These are phyloP conservation scores for Epichloe typhina DNA, from an alignment of 2,329 filamentous ascomycete species.

Conservation along the genomic window DNA sequence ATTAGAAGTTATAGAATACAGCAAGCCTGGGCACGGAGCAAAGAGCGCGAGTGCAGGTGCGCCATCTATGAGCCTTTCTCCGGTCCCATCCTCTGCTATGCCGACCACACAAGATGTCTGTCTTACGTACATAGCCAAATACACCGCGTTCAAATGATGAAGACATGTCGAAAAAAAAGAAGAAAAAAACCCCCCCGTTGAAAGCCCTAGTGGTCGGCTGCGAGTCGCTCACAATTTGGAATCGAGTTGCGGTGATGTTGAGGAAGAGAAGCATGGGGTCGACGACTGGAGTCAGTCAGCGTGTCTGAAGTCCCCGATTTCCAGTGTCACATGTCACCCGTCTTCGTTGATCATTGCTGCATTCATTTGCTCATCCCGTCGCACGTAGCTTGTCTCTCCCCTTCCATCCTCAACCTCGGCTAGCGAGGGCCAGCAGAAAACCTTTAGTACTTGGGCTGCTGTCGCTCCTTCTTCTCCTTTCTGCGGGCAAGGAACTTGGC, in stretches of 20 bases:
- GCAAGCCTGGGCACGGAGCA: slow-evolving; percentile 8
- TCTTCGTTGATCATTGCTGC: neutral
- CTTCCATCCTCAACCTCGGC: neutral
- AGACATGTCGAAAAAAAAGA: neutral
- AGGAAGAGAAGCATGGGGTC: neutral
- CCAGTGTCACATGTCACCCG: neutral
- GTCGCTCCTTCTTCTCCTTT: slow-evolving; percentile 19
- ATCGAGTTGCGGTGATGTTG: neutral
- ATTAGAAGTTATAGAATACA: slow-evolving; percentile 13
- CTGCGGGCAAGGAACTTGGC: slow-evolving; percentile 16
- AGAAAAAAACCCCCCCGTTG: neutral
- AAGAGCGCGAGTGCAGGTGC: slow-evolving; percentile 6
- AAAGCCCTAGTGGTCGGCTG: neutral
- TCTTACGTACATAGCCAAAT: neutral
- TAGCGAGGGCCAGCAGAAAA: neutral
- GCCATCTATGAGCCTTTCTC: neutral
- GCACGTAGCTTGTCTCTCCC: neutral
- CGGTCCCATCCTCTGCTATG: neutral
- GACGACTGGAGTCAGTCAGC: neutral
- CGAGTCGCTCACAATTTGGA: neutral
- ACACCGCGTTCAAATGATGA: slow-evolving; percentile 1
- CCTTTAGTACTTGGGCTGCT: slow-evolving; percentile 14
- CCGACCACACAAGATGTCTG: slow-evolving; percentile 1
- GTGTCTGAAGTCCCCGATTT: neutral
- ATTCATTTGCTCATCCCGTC: neutral